A percentile compares a stretch with the other conserved stretches of the same genome.
phyloP scores from a whole-genome alignment of 129 eudicot genomes.

The Silybum marianum region DNA sequence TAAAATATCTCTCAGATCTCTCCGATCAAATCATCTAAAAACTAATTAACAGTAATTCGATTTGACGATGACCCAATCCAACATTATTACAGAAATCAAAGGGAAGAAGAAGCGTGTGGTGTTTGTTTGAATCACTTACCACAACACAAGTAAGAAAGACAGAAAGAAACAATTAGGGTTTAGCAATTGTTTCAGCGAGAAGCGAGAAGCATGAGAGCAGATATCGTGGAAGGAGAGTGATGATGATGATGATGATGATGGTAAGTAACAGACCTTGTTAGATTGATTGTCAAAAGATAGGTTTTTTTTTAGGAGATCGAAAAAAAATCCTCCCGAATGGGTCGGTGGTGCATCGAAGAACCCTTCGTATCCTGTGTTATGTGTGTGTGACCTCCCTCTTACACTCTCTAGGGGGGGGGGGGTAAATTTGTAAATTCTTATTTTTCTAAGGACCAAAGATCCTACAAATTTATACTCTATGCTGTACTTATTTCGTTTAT shows the following conservation, averaged over 20 bases:
- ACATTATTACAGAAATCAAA: slow-evolving; percentile 26
- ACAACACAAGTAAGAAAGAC: slow-evolving; percentile 21
- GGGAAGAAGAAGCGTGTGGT: slow-evolving; percentile 9
- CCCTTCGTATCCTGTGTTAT: slow-evolving; percentile 18
- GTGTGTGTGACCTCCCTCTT: neutral
- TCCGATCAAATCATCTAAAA: slow-evolving; percentile 17
- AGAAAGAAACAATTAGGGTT: slow-evolving; percentile 28
- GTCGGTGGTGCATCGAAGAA: slow-evolving; percentile 41
- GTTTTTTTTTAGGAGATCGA: slow-evolving; percentile 43
- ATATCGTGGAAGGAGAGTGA: slow-evolving; percentile 1
- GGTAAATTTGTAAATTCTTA: neutral
- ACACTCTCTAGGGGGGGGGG: neutral
- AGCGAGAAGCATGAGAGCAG: slow-evolving; percentile 33
- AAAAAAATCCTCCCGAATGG: slow-evolving; percentile 34
- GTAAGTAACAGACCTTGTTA: slow-evolving; percentile 11
- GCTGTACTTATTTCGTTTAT: neutral
- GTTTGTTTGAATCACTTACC: slow-evolving; percentile 31
- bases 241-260: neutral
- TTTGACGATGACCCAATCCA: slow-evolving; percentile 5
- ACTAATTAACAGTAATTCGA: neutral
- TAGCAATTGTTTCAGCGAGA: slow-evolving; percentile 16
- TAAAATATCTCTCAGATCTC: slow-evolving; percentile 36
- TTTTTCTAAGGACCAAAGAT: neutral
- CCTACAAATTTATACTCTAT: neutral
- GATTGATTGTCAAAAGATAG: slow-evolving; percentile 32